These are phyloP conservation scores for Mortierella sp. DNA, from an alignment of 371 early-diverging fungal genomes.

Conservation along the genomic window DNA sequence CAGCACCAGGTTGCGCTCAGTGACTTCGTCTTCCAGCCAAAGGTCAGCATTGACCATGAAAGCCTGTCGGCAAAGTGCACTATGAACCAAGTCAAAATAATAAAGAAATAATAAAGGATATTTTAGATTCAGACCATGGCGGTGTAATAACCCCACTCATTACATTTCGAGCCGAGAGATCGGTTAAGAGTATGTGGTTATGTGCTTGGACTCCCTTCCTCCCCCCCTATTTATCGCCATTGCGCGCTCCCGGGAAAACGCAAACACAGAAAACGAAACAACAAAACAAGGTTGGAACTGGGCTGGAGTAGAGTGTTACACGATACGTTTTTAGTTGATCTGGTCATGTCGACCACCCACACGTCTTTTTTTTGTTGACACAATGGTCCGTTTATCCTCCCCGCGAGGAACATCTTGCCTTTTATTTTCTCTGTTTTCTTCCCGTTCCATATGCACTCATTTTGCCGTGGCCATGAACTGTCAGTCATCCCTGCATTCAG, in stretches of 20 bases:
- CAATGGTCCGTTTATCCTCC: background rate
- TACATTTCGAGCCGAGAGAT: background rate
- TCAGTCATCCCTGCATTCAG: background rate
- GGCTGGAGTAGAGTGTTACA: background rate
- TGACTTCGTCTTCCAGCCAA: constrained; percentile 45
- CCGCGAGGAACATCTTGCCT: background rate
- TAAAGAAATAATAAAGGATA: background rate
- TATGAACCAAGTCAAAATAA: constrained; percentile 7
- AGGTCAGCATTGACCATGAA: constrained; percentile 51
- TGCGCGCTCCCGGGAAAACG: background rate
- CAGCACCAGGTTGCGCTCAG: constrained; percentile 40
- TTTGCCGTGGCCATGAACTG: background rate
- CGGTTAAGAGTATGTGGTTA: background rate
- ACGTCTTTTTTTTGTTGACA: background rate
- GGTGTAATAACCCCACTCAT: background rate
- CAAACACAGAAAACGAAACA: background rate
- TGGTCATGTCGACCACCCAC: background rate
- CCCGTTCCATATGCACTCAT: background rate
- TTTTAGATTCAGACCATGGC: background rate
- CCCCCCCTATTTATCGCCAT: background rate
- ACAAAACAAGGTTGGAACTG: constrained; percentile 3
- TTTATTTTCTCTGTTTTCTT: background rate
- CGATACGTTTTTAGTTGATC: background rate
- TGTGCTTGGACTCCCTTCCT: background rate
- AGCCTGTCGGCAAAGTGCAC: constrained; percentile 20